Evolutionary conservation across 73 alveolate genomes (phyloP), one percentile per base, ranked within the genome.

Genomic region (Paramecium sexaurelia): DNA sequence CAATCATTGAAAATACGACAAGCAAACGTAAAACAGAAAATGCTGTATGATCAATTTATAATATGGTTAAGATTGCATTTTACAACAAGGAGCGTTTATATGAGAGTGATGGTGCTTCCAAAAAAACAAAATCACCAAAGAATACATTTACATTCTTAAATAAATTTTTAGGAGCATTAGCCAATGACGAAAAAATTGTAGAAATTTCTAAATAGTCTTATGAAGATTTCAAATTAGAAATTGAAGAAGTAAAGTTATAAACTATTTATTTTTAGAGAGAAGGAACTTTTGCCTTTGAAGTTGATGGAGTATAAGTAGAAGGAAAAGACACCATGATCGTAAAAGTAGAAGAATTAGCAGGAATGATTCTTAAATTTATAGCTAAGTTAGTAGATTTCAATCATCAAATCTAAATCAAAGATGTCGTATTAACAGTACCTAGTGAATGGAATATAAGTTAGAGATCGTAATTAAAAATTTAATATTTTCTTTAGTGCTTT

Each of bases 1-100:
- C 93, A 55, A 98, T 98, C 75, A 95, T 98, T 15, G 99, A 98
- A 92, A 97, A 96, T 93, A 75, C 93, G 35, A 92, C 97, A 39
- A 87, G 99, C 7, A 95, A 97, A 86, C 95, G 99, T 33, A 95
- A 96, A 92, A 98, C 99, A 22, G 95, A 92, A 86, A 87, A 92
- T 27, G 96, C 97, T 51, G 89, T 97, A 61, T 41, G n/a, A 39
- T 67, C 39, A n/a, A 20, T 55, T 5, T 33, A 37, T 9, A 55
- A 56, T 51, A 51, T n/a, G 32, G 29, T 20, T 33, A 15, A 88
- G 94, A 87, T 92, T 33, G 75, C 98, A 7, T 95, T 96, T 55
- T 85, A 97, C 24, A 83, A 71, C 13, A 93, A 92, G 37, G 98
- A 93, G 82, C 82, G 99, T 27, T 45, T 73, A 10, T 96, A 87